Conservation (phyloP, 2,329 filamentous ascomycete genomes). For the Monilinia laxa region DNA sequence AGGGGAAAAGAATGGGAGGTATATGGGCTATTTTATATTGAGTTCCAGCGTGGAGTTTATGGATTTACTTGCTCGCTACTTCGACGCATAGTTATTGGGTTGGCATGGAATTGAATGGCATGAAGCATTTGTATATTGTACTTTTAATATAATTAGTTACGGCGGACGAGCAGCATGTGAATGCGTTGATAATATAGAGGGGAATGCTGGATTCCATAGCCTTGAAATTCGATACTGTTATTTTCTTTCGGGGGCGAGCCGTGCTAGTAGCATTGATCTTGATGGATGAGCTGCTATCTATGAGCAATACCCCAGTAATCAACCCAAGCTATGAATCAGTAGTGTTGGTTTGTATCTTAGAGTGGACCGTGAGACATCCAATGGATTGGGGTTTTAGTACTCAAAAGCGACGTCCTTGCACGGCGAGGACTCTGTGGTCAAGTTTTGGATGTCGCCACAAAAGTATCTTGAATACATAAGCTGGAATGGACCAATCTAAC, state of each 20-base stretch:
- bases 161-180: too few species aligned
- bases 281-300: neutral
- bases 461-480: too few species aligned
- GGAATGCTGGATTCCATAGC: neutral
- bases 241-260: neutral
- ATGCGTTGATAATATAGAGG: neutral
- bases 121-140: conserved; percentile 6
- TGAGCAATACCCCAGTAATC: neutral
- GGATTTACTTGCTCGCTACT: conserved; percentile 7
- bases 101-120: neutral
- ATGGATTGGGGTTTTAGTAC: too few species aligned
- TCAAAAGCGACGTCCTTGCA: too few species aligned
- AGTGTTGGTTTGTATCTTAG: too few species aligned
- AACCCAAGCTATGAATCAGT: neutral
- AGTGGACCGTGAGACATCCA: too few species aligned
- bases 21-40: neutral
- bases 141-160: conserved; percentile 8
- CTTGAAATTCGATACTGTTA: neutral
- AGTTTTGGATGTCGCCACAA: too few species aligned
- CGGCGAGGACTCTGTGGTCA: too few species aligned
- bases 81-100: conserved; percentile 1
- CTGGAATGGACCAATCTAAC: too few species aligned
- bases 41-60: conserved; percentile 6
- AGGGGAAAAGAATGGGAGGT: neutral
- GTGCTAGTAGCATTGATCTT: neutral